Base-by-base conservation (phyloP, 1,139 yeast genomes). In the Candida pseudoviswanathii region DNA sequence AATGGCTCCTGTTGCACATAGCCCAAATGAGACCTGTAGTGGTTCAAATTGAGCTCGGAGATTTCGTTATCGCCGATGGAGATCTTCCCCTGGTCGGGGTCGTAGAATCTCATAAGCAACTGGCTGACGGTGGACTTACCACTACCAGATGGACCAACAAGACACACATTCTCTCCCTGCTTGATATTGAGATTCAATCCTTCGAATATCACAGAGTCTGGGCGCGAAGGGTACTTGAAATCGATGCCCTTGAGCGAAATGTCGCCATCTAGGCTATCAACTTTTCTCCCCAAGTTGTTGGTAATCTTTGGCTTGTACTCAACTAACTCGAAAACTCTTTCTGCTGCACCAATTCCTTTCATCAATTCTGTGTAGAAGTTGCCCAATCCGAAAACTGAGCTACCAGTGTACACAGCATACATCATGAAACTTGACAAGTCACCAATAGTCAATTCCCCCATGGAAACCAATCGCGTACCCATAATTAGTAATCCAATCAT, bases 301-400 rank as follows among this genome's bases (percentile, higher is more conserved):
- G 80, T 75, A 42, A 92, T 89, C 29, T 68, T 63, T 2, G 97
- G 94, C 51, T 83, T 71, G 65, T 86, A 81, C 58, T 91, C 97
- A 46, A 86, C 80, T 44, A 94, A 74, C 67, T 94, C 98, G 70
- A 94, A 94, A 48, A 94, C 73, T 54, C 99, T 78, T 48, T 96
- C 88, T 0, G 97, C 95, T 0, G 98, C 98, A 53, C 99, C 99
- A 5, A 92, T 86, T 44, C 97, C 98, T 70, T 92, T 94, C 96
- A 94, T 92, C 52, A 92, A 71, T 63, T 94, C 98, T 1, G 96
- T 86, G 62, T 91, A 92, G 64, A 92, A 92, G 53, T 87, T 86
- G 0, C 97, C 94, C 40, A 94, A 68, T 1, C 97, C 97, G 65
- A 88, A 89, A 33, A 92, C 89, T 0, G 97, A 89, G 47, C 86